Evolutionary conservation across 2,329 filamentous ascomycete genomes (phyloP).

Genomic region (Scedosporium boydii): DNA sequence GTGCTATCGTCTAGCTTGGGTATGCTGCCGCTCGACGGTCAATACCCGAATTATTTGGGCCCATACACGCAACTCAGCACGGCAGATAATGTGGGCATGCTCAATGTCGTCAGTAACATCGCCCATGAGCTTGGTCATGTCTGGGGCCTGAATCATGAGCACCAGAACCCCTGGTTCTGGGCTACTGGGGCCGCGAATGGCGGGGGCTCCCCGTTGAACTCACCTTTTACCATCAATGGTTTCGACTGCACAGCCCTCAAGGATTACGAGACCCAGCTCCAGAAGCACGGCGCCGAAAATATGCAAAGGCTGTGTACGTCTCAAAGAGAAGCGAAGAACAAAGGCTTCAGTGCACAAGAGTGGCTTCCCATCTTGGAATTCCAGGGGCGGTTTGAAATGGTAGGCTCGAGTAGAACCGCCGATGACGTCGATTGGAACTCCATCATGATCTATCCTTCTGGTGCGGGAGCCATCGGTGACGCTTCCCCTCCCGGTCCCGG

Average conservation of each 20-base stretch:
- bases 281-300: no score
- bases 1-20: background rate
- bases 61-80: slow-evolving; percentile 10
- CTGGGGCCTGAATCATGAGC: background rate
- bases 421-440: slow-evolving; percentile 9
- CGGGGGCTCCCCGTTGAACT: background rate
- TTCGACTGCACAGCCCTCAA: background rate
- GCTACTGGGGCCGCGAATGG: no score
- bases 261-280: background rate
- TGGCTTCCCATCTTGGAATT: background rate
- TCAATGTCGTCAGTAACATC: slow-evolving; percentile 11
- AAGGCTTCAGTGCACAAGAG: background rate
- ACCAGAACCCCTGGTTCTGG: background rate
- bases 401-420: background rate
- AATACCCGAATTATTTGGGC: background rate
- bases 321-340: background rate
- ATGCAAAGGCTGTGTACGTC: no score
- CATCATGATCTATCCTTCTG: slow-evolving; percentile 15
- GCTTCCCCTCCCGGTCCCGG: background rate
- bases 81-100: slow-evolving; percentile 7
- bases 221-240: background rate
- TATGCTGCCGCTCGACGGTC: background rate
- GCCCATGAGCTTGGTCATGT: slow-evolving; percentile 15
- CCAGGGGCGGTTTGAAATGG: background rate
- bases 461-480: slow-evolving; percentile 8